Evolutionary conservation across 352 stramenopile genomes (phyloP).

Genomic region (Phytopythium vexans): DNA sequence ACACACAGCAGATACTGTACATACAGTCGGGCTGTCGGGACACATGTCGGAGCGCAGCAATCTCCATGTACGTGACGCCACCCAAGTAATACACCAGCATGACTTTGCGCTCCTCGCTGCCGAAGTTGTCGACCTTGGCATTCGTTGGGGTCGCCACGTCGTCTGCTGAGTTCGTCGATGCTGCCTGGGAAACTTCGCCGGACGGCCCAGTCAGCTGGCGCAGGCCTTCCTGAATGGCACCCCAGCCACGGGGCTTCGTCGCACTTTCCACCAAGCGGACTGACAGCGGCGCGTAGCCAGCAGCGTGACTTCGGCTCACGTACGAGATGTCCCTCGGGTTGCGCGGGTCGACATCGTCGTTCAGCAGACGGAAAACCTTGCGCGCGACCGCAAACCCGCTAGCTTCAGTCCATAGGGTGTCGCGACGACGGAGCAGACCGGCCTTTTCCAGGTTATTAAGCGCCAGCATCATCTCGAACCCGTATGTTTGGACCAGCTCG

Average conservation of each 20-base stretch:
- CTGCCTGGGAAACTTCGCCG: conserved; percentile 68
- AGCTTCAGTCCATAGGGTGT: conserved; percentile 82
- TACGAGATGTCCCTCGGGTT: conserved; percentile 95
- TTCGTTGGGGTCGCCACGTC: conserved; percentile 23
- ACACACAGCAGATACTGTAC: conserved; percentile 24
- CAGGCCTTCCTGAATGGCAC: conserved; percentile 74
- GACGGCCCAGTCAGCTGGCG: conserved; percentile 79
- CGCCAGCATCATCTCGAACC: conserved; percentile 93
- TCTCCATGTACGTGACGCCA: conserved; percentile 97
- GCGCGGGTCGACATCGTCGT: conserved; percentile 92
- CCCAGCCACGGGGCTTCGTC: conserved; percentile 76
- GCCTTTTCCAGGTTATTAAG: conserved; percentile 94
- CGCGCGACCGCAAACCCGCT: conserved; percentile 84
- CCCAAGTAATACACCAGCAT: conserved; percentile 96
- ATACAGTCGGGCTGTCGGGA: conserved; percentile 90
- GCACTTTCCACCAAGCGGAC: conserved; percentile 91
- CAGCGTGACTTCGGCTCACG: conserved; percentile 69
- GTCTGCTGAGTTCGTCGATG: conserved; percentile 31
- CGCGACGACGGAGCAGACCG: conserved; percentile 87
- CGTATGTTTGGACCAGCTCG: conserved; percentile 96
- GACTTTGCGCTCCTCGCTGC: conserved; percentile 85
- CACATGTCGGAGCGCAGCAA: conserved; percentile 94
- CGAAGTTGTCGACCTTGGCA: conserved; percentile 69
- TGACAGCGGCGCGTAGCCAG: conserved; percentile 93
- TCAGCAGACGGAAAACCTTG: conserved; percentile 93